Conservation (phyloP, 78 protist genomes). For the slime mould (Dictyostelium discoideum) region dicty_2.7 NC_007090.3:3301501-3302000, state of each 20-base stretch:
- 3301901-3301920: too few species aligned
- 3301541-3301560: not conserved
- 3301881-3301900: not conserved
- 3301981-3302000: too few species aligned
- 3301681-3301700: not conserved
- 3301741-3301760: not conserved
- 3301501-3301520: not conserved
- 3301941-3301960: not conserved
- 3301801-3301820: too few species aligned
- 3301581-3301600: not conserved
- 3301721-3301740: not conserved
- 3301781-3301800: not conserved
- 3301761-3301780: not conserved
- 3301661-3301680: not conserved
- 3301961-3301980: not conserved
- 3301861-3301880: not conserved
- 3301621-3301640: not conserved
- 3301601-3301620: not conserved
- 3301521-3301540: too few species aligned
- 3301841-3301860: not conserved
- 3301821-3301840: not conserved
- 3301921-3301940: not conserved
- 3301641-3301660: not conserved
- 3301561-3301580: not conserved
- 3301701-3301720: not conserved